Evolutionary conservation across 441 rosid species (phyloP).

Genomic region (Breynia disticha): DNA sequence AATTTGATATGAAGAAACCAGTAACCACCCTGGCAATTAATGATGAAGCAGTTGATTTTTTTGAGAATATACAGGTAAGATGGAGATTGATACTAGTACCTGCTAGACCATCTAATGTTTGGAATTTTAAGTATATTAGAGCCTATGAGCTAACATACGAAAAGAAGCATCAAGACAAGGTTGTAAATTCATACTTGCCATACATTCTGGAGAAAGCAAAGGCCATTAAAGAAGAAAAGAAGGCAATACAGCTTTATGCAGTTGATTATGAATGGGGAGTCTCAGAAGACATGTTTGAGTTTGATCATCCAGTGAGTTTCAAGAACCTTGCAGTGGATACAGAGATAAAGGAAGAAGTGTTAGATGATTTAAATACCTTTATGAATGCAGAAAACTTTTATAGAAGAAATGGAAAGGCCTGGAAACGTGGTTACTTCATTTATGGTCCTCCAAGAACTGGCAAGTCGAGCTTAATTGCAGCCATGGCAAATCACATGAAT

Average conservation of each 20-base stretch:
- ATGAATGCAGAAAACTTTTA: neutral
- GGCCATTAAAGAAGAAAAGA: neutral
- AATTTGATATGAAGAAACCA: neutral
- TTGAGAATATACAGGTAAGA: neutral
- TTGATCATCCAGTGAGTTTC: neutral
- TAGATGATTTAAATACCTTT: neutral
- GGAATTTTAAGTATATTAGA: neutral
- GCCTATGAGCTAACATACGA: neutral
- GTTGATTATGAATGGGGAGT: neutral
- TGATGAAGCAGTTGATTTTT: neutral
- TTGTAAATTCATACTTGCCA: neutral
- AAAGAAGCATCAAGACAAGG: neutral
- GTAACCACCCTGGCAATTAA: neutral
- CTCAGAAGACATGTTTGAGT: neutral
- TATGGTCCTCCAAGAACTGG: neutral
- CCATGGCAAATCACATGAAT: neutral
- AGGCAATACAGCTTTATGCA: neutral
- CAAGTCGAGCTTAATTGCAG: neutral
- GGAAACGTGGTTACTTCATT: neutral
- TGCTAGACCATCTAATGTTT: neutral
- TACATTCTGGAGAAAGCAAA: neutral
- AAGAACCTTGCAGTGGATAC: neutral
- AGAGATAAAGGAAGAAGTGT: neutral
- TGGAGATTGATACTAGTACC: neutral
- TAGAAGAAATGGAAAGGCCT: neutral